Evolutionary conservation across 140 eudicot species (phyloP).

Genomic region (Stevia rebaudiana): DNA sequence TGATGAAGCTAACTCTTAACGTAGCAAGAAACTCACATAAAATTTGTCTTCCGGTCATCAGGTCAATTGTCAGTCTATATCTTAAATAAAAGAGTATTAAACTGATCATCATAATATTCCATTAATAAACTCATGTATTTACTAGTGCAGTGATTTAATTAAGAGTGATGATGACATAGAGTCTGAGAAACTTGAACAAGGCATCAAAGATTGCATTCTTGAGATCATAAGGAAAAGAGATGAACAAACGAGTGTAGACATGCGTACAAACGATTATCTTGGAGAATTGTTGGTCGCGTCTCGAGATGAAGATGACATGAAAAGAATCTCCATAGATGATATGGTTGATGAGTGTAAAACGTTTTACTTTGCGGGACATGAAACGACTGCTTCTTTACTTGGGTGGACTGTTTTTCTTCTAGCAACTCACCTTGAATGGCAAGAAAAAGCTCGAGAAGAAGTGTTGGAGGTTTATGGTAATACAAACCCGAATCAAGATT

Average conservation of each 20-base stretch:
- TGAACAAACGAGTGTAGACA: not conserved
- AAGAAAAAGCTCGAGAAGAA: slow-evolving; percentile 44
- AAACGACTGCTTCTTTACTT: slow-evolving; percentile 45
- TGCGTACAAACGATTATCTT: slow-evolving; percentile 27
- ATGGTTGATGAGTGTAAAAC: slow-evolving; percentile 48
- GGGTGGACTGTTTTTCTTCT: slow-evolving; percentile 53
- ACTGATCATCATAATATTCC: not conserved
- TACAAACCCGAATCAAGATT: slow-evolving; percentile 36
- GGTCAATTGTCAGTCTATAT: slow-evolving; percentile 15
- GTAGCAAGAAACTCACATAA: slow-evolving; percentile 32
- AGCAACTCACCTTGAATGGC: slow-evolving; percentile 41
- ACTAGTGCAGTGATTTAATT: slow-evolving; percentile 17
- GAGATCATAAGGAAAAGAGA: slow-evolving; percentile 37
- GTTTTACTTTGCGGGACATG: slow-evolving; percentile 49
- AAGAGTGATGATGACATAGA: slow-evolving; percentile 35
- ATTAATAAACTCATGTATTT: not conserved
- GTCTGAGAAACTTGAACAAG: slow-evolving; percentile 46
- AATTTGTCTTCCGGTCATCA: slow-evolving; percentile 34
- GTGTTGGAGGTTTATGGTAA: slow-evolving; percentile 29
- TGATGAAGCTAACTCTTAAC: slow-evolving; percentile 31
- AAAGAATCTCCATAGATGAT: slow-evolving; percentile 33
- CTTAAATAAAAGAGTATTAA: not conserved
- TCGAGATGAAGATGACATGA: slow-evolving; percentile 24
- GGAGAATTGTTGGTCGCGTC: slow-evolving; percentile 31
- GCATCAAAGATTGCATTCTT: slow-evolving; percentile 38